Evolutionary conservation across 179 eudicot species (phyloP), one percentile per base, ranked within the genome.

Genomic region (Silene coronaria): DNA sequence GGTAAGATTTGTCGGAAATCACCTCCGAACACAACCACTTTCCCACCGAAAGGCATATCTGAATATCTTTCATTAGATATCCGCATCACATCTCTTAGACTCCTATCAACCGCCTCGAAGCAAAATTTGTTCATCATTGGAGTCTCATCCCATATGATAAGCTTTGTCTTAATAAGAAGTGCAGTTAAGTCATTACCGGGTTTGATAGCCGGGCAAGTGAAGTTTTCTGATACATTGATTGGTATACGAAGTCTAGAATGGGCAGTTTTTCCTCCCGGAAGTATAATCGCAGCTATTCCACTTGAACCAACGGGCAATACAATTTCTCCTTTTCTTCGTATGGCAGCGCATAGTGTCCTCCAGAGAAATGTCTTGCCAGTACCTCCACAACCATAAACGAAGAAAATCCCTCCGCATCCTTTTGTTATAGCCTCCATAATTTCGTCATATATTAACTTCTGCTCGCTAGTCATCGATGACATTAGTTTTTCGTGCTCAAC

Each of bases 341-440:
- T 27, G 3, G 74, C 74, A 9, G 46, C 53, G 9, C 34, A 19
- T 3, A 53, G 16, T 14, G 64, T 28, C 27, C 45, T 28, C 74
- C 62, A 70, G 1, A 70, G 24, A 55, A 48, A 70, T 5, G 74
- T 70, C 32, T 70, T 70, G 0, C 61, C 53, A 10, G 74, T 70
- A 0, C 74, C 60, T 11, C 74, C 74, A 26, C 26, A 70, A 7
- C 67, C 67, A 14, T 62, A 24, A 22, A 48, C 4, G 14, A 46
- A 70, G 22, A 48, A 70, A 3, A 70, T 11, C 0, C 73, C 17
- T 12, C 59, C 34, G 1, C n/a, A 32, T 0, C 9, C 27, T 2
- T 1, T 46, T 0, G 5, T 3, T 5, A 70, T 36, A 0, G 32
- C 59, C 7, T 24, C 28, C 58, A 70, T 70, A 0, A 70, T 70